Conservation (phyloP, 768 basidiomycete species). For the Boletus rex-veris region DNA sequence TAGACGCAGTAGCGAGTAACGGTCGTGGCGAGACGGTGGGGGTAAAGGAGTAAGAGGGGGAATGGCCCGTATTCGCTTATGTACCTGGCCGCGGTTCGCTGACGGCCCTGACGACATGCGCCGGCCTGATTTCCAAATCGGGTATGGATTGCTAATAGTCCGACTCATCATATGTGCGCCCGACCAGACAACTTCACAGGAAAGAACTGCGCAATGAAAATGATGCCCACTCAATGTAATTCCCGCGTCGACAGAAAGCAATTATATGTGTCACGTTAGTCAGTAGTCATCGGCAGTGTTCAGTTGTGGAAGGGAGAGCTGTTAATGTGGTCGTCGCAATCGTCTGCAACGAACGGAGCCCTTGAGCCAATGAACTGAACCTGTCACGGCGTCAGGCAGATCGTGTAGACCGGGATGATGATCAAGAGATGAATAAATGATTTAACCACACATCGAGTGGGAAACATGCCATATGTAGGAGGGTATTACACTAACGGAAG, state of each 20-base stretch:
- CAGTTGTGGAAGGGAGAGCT: no score
- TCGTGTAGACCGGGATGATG: neutral
- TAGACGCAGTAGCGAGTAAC: conserved; percentile 10
- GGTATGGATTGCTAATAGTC: neutral
- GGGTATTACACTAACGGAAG: conserved; percentile 31
- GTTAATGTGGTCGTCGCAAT: no score
- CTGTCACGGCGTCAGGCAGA: neutral
- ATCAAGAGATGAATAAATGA: conserved; percentile 10
- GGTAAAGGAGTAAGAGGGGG: conserved; percentile 18
- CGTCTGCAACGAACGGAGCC: no score
- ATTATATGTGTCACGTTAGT: no score
- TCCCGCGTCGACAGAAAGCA: no score
- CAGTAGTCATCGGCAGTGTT: no score
- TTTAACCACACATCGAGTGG: conserved; percentile 18
- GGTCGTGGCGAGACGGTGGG: conserved; percentile 3
- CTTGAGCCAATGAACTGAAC: neutral
- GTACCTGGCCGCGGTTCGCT: conserved; percentile 15
- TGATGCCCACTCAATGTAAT: no score
- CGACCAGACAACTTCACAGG: no score
- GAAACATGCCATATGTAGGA: conserved; percentile 20
- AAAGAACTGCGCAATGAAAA: no score
- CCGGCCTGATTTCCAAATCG: conserved; percentile 7
- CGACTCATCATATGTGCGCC: neutral
- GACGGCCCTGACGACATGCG: conserved; percentile 22
- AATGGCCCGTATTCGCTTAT: conserved; percentile 20